phyloP scores from a whole-genome alignment of 2,329 filamentous ascomycete genomes.

The Sporothrix curviconia region DNA sequence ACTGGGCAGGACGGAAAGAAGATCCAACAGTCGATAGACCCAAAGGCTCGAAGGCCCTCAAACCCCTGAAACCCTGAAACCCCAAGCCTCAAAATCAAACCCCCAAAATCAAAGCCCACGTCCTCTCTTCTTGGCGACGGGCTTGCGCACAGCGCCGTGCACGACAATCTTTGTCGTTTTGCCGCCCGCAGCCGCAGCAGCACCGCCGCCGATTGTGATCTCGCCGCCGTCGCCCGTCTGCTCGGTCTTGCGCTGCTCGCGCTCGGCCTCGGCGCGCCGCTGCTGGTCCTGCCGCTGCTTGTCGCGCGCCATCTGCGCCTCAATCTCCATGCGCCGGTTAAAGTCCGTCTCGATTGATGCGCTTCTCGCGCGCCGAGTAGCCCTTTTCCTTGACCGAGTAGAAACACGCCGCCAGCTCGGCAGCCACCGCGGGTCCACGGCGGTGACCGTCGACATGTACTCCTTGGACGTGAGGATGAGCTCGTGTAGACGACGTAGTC shows the following conservation, averaged over 20 bases:
- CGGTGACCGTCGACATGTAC: slow-evolving; percentile 95
- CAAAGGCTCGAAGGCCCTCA: too few species aligned
- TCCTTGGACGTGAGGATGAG: slow-evolving; percentile 94
- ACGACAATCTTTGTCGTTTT: slow-evolving; percentile 51
- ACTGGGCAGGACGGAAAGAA: not conserved
- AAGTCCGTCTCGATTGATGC: slow-evolving; percentile 87
- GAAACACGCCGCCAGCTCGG: slow-evolving; percentile 92
- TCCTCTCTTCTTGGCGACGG: slow-evolving; percentile 49
- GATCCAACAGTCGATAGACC: too few species aligned
- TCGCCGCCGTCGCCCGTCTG: slow-evolving; percentile 37
- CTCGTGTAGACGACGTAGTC: slow-evolving; percentile 97
- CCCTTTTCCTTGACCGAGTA: slow-evolving; percentile 98
- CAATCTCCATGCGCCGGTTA: slow-evolving; percentile 87
- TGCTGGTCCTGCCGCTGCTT: slow-evolving; percentile 60
- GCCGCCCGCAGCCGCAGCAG: slow-evolving; percentile 18
- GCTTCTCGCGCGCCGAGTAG: slow-evolving; percentile 78
- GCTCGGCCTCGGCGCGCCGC: slow-evolving; percentile 42
- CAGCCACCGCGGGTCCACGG: slow-evolving; percentile 94
- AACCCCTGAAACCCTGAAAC: too few species aligned
- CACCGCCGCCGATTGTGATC: slow-evolving; percentile 20
- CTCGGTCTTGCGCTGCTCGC: slow-evolving; percentile 35
- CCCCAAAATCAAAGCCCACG: slow-evolving; percentile 38
- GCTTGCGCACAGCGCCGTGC: slow-evolving; percentile 57
- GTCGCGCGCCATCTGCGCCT: slow-evolving; percentile 84
- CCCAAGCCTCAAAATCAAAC: slow-evolving; percentile 32